Evolutionary conservation across 257 asterid genomes (phyloP).

Genomic region (Lithospermum erythrorhizon): DNA sequence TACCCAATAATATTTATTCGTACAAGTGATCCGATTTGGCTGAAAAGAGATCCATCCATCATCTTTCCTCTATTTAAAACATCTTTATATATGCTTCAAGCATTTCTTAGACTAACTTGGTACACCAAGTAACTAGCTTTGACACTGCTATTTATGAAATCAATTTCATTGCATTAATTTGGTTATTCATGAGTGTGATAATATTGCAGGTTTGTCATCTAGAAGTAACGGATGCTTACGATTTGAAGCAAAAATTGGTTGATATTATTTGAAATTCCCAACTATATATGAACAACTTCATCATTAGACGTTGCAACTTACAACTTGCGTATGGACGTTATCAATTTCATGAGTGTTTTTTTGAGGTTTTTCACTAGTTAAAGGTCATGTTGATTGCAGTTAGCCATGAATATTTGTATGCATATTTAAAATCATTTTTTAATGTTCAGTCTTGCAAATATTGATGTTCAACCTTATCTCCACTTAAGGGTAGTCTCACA

Average conservation of each 20-base stretch:
- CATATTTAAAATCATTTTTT: too few relatives aligned
- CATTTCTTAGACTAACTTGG: too few relatives aligned
- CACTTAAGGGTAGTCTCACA: too few relatives aligned
- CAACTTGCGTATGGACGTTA: background rate
- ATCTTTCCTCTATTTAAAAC: too few relatives aligned
- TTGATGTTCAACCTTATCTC: too few relatives aligned
- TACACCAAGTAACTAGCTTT: too few relatives aligned
- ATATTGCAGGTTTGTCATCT: slow-evolving; percentile 11
- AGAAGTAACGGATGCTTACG: slow-evolving; percentile 5
- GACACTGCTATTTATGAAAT: background rate
- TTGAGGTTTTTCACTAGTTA: background rate
- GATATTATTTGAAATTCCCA: background rate
- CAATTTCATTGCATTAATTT: background rate
- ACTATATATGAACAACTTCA: background rate
- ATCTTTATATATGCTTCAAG: too few relatives aligned
- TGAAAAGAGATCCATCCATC: too few relatives aligned
- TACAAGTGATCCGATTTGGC: too few relatives aligned
- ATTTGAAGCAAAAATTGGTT: slow-evolving; percentile 5
- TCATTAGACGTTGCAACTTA: background rate
- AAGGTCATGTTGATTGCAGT: background rate
- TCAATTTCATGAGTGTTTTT: background rate
- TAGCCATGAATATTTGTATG: background rate
- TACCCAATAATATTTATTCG: too few relatives aligned
- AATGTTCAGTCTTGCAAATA: background rate
- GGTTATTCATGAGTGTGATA: background rate